These are phyloP conservation scores for Megacollybia marginata DNA, from an alignment of 768 basidiomycete genomes.

Conservation along the genomic window DNA sequence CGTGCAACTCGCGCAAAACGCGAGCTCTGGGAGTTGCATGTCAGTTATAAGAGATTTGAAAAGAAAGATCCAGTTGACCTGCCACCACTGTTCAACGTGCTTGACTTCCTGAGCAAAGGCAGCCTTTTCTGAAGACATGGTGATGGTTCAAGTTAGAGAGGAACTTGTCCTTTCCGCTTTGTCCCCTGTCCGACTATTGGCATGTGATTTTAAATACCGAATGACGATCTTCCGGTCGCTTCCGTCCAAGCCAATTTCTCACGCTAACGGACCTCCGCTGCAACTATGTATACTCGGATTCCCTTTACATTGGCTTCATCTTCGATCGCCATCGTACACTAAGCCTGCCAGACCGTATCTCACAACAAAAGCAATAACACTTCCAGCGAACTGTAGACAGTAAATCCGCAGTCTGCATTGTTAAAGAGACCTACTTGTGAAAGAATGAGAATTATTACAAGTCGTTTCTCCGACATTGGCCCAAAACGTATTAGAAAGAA, in stretches of 20 bases:
- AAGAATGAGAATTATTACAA: slow-evolving; percentile 66
- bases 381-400: slow-evolving; percentile 56
- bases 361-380: slow-evolving; percentile 74
- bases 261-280: neutral
- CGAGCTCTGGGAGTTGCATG: slow-evolving; percentile 47
- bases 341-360: slow-evolving; percentile 87
- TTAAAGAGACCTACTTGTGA: slow-evolving; percentile 50
- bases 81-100: slow-evolving; percentile 87
- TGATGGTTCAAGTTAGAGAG: slow-evolving; percentile 6
- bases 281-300: too few relatives aligned
- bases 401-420: neutral
- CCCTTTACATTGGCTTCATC: slow-evolving; percentile 30
- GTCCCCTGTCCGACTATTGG: slow-evolving; percentile 19
- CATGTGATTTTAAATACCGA: slow-evolving; percentile 55
- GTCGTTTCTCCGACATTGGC: slow-evolving; percentile 75
- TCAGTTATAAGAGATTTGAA: slow-evolving; percentile 4
- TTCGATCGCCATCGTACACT: slow-evolving; percentile 87
- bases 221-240: too few relatives aligned
- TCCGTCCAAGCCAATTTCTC: neutral
- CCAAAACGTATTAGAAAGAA: slow-evolving; percentile 74
- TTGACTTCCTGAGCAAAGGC: slow-evolving; percentile 77
- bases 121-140: slow-evolving; percentile 60
- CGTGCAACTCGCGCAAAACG: slow-evolving; percentile 85
- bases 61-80: slow-evolving; percentile 42
- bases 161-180: neutral